phyloP scores from a whole-genome alignment of 2,329 filamentous ascomycete genomes.

The Calonectria leucothoes region DNA sequence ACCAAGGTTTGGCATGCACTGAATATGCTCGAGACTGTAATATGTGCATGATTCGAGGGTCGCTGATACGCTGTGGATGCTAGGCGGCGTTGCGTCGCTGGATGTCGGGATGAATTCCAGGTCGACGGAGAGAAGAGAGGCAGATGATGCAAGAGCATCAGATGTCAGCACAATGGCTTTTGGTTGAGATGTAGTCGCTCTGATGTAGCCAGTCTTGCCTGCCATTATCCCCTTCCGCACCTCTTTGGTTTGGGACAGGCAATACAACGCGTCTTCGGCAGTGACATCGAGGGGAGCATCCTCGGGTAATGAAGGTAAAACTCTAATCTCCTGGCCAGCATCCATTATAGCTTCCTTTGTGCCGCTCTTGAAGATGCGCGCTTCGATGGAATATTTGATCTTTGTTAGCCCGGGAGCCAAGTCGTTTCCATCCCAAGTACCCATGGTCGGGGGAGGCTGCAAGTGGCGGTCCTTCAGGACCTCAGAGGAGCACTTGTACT shows the following conservation, averaged over 20 bases:
- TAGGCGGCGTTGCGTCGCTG: constrained; percentile 15
- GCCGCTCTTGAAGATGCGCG: neutral
- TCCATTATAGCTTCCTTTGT: constrained; percentile 5
- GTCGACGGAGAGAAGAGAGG: constrained; percentile 12
- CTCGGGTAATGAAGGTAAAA: constrained; percentile 31
- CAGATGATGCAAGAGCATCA: constrained; percentile 25
- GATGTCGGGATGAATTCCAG: constrained; percentile 34
- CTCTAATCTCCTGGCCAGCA: constrained; percentile 18
- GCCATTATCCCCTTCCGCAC: constrained; percentile 32
- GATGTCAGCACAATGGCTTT: constrained; percentile 26
- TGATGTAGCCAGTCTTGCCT: constrained; percentile 22
- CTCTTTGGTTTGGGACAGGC: constrained; percentile 25
- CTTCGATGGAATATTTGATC: constrained; percentile 29
- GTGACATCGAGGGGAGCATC: constrained; percentile 29
- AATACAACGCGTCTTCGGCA: constrained; percentile 18
- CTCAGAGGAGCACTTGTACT: constrained; percentile 5
- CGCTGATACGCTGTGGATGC: constrained; percentile 27
- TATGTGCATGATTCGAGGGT: constrained; percentile 27
- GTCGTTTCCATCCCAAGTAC: constrained; percentile 33
- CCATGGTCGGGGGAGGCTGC: constrained; percentile 31
- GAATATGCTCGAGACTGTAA: constrained; percentile 28
- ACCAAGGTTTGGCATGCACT: constrained; percentile 26
- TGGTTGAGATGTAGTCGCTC: constrained; percentile 23
- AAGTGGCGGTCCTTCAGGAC: constrained; percentile 27
- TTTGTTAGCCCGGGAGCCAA: constrained; percentile 26